These are phyloP conservation scores for Spiraea crenata DNA, from an alignment of 331 rosid species.

Conservation along the genomic window DNA sequence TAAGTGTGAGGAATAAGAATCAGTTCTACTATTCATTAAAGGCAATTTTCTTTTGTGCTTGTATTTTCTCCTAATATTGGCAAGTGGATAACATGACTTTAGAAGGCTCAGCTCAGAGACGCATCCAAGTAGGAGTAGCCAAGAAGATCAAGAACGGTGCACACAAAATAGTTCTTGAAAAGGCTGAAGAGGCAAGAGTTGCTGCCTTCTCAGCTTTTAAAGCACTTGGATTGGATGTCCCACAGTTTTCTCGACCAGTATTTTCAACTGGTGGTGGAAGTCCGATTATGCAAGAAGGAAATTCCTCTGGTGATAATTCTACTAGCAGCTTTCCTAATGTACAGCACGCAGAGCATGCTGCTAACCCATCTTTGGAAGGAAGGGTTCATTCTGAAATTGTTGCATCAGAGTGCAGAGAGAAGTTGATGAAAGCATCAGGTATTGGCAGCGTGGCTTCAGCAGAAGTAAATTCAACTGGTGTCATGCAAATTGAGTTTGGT, in stretches of 20 bases:
- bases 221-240: conserved; percentile 82
- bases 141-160: conserved; percentile 96
- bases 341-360: conserved; percentile 21
- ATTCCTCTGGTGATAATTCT: conserved; percentile 50
- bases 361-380: conserved; percentile 29
- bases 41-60: not conserved
- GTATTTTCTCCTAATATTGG: conserved; percentile 23
- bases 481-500: conserved; percentile 28
- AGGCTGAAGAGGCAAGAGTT: conserved; percentile 96
- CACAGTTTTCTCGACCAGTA: conserved; percentile 53
- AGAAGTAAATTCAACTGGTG: conserved; percentile 40
- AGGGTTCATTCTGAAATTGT: conserved; percentile 34
- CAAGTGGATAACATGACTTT: conserved; percentile 29
- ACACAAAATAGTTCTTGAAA: conserved; percentile 85
- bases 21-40: not conserved
- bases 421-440: conserved; percentile 33
- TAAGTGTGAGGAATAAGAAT: not conserved
- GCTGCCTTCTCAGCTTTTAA: conserved; percentile 89
- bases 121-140: conserved; percentile 71
- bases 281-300: conserved; percentile 48
- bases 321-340: conserved; percentile 40
- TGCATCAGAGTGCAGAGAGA: conserved; percentile 31
- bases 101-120: conserved; percentile 71
- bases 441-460: conserved; percentile 29
- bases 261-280: conserved; percentile 35